phyloP scores from a whole-genome alignment of 305 asterid genomes.

The Fraxinus baroniana region DNA sequence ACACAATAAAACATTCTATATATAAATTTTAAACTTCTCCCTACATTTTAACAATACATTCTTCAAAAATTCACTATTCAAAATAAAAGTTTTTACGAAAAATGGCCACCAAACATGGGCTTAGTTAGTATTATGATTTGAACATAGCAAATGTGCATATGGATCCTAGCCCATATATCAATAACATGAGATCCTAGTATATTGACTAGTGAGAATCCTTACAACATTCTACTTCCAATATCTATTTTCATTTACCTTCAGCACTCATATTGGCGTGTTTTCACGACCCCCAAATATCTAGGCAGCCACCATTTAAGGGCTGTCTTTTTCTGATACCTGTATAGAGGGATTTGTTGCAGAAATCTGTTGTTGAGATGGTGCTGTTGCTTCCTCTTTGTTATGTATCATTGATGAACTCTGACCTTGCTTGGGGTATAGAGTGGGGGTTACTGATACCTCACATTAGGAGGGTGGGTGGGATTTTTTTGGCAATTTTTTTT shows the following conservation, averaged over 20 bases:
- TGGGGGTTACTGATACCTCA: too few species aligned
- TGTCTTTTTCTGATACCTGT: neutral
- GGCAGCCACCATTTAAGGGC: neutral
- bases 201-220: neutral
- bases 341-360: neutral
- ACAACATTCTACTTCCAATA: neutral
- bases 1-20: too few species aligned
- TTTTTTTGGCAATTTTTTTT: too few species aligned
- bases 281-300: neutral
- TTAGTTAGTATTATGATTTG: neutral
- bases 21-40: too few species aligned
- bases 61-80: too few species aligned
- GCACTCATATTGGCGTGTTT: neutral
- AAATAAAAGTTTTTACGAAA: too few species aligned
- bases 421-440: too few species aligned
- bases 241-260: neutral
- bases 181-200: too few species aligned
- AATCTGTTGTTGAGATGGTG: constrained; percentile 19
- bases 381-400: constrained; percentile 15
- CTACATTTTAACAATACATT: too few species aligned
- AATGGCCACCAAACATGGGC: too few species aligned
- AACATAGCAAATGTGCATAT: neutral
- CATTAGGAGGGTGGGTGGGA: too few species aligned
- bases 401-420: constrained; percentile 5
- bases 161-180: neutral